Percentiles rank a stretch among this genome's conserved stretches.
phyloP scores from a whole-genome alignment of 768 basidiomycete genomes.

The Gloeostereum incarnatum region DNA sequence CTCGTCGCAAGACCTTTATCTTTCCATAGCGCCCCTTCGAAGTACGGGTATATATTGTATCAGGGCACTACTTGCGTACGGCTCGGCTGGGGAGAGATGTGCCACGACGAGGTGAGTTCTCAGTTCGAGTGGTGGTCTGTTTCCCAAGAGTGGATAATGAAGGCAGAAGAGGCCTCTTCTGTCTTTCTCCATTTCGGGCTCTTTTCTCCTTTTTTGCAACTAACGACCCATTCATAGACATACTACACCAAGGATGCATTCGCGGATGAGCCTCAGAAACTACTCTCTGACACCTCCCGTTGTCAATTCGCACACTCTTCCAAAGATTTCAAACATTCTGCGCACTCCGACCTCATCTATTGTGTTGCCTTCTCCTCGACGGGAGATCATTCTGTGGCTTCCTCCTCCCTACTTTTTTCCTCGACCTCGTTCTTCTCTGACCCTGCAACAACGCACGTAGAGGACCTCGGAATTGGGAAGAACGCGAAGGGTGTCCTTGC shows the following conservation, averaged over 20 bases:
- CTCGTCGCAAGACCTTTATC: slow-evolving; percentile 58
- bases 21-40: slow-evolving; percentile 74
- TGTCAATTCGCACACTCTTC: slow-evolving; percentile 91
- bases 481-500: slow-evolving; percentile 86
- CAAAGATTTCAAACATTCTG: slow-evolving; percentile 72
- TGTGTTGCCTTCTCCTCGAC: slow-evolving; percentile 69
- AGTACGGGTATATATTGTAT: slow-evolving; percentile 70
- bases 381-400: slow-evolving; percentile 37
- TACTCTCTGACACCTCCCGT: slow-evolving; percentile 62
- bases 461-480: slow-evolving; percentile 82
- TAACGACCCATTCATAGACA: slow-evolving; percentile 41
- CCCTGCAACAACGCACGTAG: slow-evolving; percentile 52
- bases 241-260: slow-evolving; percentile 88
- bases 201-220: no score
- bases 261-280: slow-evolving; percentile 39
- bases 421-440: slow-evolving; percentile 80
- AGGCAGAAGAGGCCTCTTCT: no score
- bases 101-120: slow-evolving; percentile 62
- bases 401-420: slow-evolving; percentile 68
- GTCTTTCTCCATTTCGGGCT: no score
- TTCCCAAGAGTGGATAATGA: no score
- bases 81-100: slow-evolving; percentile 43
- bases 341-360: slow-evolving; percentile 69
- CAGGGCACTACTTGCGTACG: slow-evolving; percentile 62
- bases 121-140: no score